Conservation (phyloP, 495 filamentous ascomycete genomes). For the Ramalina intermedia region DNA sequence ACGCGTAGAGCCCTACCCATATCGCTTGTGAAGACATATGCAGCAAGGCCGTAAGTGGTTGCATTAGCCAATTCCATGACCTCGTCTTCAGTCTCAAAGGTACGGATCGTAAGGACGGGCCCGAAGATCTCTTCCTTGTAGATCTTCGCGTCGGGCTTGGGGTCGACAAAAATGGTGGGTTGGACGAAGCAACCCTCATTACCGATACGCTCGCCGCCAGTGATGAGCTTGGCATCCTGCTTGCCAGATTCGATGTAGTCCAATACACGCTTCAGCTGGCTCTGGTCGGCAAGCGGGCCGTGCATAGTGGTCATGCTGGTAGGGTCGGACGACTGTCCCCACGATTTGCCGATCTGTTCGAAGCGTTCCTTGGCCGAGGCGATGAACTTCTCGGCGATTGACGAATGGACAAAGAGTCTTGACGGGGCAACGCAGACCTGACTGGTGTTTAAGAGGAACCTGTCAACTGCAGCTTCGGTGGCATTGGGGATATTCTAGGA, state of each 20-base stretch:
- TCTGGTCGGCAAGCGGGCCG: background rate
- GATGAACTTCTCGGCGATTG: constrained; percentile 41
- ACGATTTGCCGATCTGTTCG: no score
- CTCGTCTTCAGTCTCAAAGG: constrained; percentile 31
- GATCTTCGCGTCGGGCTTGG: constrained; percentile 65
- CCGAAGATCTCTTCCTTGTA: constrained; percentile 75
- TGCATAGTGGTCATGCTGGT: no score
- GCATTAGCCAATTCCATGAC: constrained; percentile 36
- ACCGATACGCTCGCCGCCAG: constrained; percentile 46
- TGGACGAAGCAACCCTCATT: constrained; percentile 33
- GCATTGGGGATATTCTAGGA: constrained; percentile 33
- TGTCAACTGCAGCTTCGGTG: constrained; percentile 32
- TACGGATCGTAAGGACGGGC: constrained; percentile 47
- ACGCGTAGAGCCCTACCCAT: constrained; percentile 32
- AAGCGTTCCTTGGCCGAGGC: background rate
- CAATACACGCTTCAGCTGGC: constrained; percentile 35
- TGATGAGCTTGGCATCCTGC: constrained; percentile 48
- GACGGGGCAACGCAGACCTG: constrained; percentile 92
- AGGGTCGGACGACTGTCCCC: no score
- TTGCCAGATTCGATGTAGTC: constrained; percentile 35
- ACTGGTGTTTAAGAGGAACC: constrained; percentile 46
- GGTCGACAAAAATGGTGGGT: constrained; percentile 33
- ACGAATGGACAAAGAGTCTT: constrained; percentile 63
- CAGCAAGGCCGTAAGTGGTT: constrained; percentile 36
- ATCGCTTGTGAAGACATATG: constrained; percentile 34